Evolutionary conservation across 306 rosid species (phyloP), one percentile per base, ranked within the genome.

Genomic region (Ammopiptanthus mongolicus): DNA sequence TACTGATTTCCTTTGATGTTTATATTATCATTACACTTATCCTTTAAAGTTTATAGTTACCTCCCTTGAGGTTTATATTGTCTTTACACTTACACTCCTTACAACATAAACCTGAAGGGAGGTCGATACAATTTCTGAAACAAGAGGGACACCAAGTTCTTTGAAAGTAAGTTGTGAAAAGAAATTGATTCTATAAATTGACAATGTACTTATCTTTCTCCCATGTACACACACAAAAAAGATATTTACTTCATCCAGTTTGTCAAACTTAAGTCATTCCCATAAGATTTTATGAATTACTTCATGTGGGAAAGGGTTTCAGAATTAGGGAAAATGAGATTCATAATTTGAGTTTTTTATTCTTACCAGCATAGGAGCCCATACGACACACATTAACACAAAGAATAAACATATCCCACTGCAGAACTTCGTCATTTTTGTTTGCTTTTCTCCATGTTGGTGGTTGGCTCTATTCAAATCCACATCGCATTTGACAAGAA

Each of bases 331-430:
- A 71, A 63, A 71, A 70, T 57, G 36, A 37, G 53, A 72, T 66
- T 34, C 71, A 41, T 50, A 81, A 55, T 65, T 65, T 67, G 39
- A 60, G 59, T 65, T 59, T 59, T 42, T 74, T 62, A 61, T 80
- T 41, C 89, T 79, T 86, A 93, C 97, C 96, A 88, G 92, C 98
- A 93, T 93, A 17, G 98, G 98, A 75, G 98, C 90, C 98, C 98
- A 93, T 73, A 91, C 89, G 68, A 93, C 98, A 74, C 93, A 88
- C 34, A 93, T 72, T 79, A 91, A 76, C 61, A 91, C 85, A 69
- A 88, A 93, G 85, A 93, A 86, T 60, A 93, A 82, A 71, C 98
- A 93, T 79, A 93, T 91, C 47, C 98, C 98, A 80, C 82, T 87
- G 90, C 94, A 89, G 84, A 91, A 91, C 84, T 93, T 93, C 15